Percentiles rank a stretch among this genome's conserved stretches.
Evolutionary conservation across 2,329 filamentous ascomycete genomes (phyloP).

Genomic region (Exutisphaerella laricina): DNA sequence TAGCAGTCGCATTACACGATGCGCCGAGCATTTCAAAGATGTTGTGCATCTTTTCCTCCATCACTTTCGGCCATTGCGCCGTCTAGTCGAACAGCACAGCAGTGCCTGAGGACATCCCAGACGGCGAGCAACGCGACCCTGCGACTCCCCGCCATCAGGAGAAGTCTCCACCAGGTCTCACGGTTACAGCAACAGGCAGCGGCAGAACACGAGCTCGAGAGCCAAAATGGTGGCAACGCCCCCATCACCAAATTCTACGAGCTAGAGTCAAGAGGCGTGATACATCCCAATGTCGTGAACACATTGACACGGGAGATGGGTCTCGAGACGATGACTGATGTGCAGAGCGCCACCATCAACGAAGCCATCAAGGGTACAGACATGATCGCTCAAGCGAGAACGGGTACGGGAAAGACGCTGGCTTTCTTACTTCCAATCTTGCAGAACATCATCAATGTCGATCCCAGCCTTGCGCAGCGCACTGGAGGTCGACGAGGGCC

Average conservation of each 20-base stretch:
- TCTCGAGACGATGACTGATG: conserved; percentile 84
- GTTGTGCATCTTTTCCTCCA: conserved; percentile 26
- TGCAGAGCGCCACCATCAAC: conserved; percentile 78
- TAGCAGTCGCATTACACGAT: conserved; percentile 14
- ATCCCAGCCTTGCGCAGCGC: conserved; percentile 54
- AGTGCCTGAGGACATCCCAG: conserved; percentile 12
- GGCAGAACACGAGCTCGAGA: conserved; percentile 20
- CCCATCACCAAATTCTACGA: conserved; percentile 42
- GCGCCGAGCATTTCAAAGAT: conserved; percentile 31
- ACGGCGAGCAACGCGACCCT: conserved; percentile 34
- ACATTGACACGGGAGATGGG: conserved; percentile 67
- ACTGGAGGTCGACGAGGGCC: conserved; percentile 44
- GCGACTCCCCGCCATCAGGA: conserved; percentile 32
- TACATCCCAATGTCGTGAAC: conserved; percentile 60
- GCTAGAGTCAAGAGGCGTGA: conserved; percentile 41
- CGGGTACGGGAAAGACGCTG: conserved; percentile 93
- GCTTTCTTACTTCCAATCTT: conserved; percentile 85
- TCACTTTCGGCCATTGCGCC: conserved; percentile 16
- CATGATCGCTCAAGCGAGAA: conserved; percentile 88
- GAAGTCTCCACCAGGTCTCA: conserved; percentile 34
- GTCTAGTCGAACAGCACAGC: conserved; percentile 13
- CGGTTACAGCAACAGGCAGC: conserved; percentile 35
- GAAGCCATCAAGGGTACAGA: conserved; percentile 74
- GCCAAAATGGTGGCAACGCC: conserved; percentile 15
- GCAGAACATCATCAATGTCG: conserved; percentile 65